Base-by-base conservation (phyloP, 2,329 filamentous ascomycete genomes). In the Drechslera avenae region DNA sequence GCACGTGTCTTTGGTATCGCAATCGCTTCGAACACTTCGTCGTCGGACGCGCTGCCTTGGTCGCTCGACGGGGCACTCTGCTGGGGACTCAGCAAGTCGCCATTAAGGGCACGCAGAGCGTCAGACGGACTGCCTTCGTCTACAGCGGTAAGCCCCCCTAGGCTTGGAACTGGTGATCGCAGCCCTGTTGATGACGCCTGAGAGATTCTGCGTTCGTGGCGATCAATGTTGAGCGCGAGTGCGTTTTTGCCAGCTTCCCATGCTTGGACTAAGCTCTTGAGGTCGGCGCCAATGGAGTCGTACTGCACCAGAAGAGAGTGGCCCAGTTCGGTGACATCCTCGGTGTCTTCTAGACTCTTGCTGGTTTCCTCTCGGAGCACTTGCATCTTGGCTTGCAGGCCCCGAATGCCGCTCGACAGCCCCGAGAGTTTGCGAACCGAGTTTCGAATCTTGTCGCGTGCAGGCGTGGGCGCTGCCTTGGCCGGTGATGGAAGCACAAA, bases 361-460 rank as follows among this genome's bases (percentile, higher is more conserved):
- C 90, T 90, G 0, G 91, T 95, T 72, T 97, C 91, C 72, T 99
- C 94, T 41, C 91, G 86, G 46, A 97, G 77, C 6, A 99, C 81
- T 53, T 95, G 91, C 78, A 99, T 86, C 73, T 97, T 99, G 30
- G 94, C 94, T 74, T 97, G 93, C 40, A 99, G 81, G 9, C 90
- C 90, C 21, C 92, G 87, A 54, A 97, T 96, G 13, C 91, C 92
- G 47, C 91, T 90, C 0, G 91, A 96, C 28, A 99, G 81, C 1
- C 89, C 89, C 66, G 90, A 91, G 34, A 99, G 84, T 69, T 96
- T 93, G 53, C 91, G 87, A 50, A 97, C 83, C 71, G 96, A 93
- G 46, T 88, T 87, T 49, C 92, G 88, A 79, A 93, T 87, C 53
- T 90, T 86, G 67, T 97, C 91, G 45, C 87, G 87, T n/a, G 84